These are phyloP conservation scores for Sphaerobolus stellatus DNA, from an alignment of 1,284 basidiomycete species.

Conservation along the genomic window DNA sequence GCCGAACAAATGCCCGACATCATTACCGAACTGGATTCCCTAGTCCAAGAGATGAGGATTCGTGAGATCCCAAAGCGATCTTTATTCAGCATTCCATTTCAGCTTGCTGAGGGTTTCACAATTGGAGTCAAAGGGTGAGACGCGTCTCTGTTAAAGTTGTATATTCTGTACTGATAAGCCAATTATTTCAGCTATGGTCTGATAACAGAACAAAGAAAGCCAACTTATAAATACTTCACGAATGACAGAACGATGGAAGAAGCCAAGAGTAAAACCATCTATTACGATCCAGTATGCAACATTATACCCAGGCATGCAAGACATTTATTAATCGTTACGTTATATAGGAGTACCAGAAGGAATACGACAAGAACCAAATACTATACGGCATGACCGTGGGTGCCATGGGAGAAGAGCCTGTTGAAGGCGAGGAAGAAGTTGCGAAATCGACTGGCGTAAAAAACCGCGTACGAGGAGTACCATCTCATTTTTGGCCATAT, in stretches of 20 bases:
- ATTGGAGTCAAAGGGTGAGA: constrained; percentile 94
- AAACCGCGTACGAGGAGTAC: constrained; percentile 1
- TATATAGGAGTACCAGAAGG: constrained; percentile 55
- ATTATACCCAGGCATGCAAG: not conserved
- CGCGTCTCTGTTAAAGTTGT: constrained; percentile 21
- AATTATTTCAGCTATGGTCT: constrained; percentile 67
- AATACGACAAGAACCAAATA: constrained; percentile 56
- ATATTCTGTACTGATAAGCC: constrained; percentile 12
- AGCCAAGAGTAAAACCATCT: constrained; percentile 65
- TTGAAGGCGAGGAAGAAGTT: constrained; percentile 47
- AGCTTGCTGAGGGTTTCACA: constrained; percentile 75
- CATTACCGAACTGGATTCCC: constrained; percentile 50
- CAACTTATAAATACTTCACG: constrained; percentile 75
- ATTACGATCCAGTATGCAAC: constrained; percentile 71
- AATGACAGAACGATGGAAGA: constrained; percentile 81
- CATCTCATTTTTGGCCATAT: constrained; percentile 18
- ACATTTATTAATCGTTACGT: not conserved
- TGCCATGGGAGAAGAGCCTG: constrained; percentile 35
- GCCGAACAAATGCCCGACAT: constrained; percentile 64
- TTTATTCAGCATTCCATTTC: constrained; percentile 79
- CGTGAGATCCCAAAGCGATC: constrained; percentile 88
- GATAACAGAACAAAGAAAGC: constrained; percentile 83
- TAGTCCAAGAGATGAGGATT: constrained; percentile 66
- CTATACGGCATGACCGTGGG: constrained; percentile 64
- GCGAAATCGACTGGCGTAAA: constrained; percentile 13